Evolutionary conservation across 73 alveolate species (phyloP).

Genomic region (Uronychia binucleata): DNA sequence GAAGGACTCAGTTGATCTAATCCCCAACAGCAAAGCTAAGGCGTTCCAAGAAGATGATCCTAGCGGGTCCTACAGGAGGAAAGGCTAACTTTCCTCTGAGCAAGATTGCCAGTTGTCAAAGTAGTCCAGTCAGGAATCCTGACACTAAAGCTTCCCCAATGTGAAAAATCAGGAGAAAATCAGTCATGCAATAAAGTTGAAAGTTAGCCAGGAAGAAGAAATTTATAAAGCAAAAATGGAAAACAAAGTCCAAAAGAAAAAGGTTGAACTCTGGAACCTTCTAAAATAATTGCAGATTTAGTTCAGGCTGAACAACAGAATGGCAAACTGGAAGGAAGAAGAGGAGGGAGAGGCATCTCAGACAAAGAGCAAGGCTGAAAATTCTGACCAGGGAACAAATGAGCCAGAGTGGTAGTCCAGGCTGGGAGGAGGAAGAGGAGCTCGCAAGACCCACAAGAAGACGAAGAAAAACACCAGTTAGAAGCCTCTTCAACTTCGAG

Average conservation of each 20-base stretch:
- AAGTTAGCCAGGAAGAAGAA: background rate
- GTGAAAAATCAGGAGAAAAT: background rate
- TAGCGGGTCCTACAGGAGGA: too few species aligned
- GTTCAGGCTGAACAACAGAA: background rate
- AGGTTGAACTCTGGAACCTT: background rate
- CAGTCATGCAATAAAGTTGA: background rate
- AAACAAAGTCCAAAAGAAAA: background rate
- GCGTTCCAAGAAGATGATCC: too few species aligned
- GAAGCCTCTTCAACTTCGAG: background rate
- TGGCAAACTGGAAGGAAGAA: background rate
- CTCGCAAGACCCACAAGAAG: too few species aligned
- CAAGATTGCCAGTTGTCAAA: too few species aligned
- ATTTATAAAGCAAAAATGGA: background rate
- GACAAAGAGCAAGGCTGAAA: background rate
- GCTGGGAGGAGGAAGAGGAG: too few species aligned
- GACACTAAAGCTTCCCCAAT: too few species aligned
- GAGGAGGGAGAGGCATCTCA: background rate
- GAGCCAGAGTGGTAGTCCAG: too few species aligned
- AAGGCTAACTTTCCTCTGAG: too few species aligned
- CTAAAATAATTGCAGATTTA: background rate
- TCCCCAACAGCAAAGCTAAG: background rate
- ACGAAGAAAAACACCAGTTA: too few species aligned
- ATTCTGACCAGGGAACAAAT: too few species aligned
- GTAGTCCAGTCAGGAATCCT: too few species aligned
- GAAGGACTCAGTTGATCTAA: background rate